phyloP scores from a whole-genome alignment of 192 early-diverging fungal genomes.

The Lunasporangiospora selenospora region DNA sequence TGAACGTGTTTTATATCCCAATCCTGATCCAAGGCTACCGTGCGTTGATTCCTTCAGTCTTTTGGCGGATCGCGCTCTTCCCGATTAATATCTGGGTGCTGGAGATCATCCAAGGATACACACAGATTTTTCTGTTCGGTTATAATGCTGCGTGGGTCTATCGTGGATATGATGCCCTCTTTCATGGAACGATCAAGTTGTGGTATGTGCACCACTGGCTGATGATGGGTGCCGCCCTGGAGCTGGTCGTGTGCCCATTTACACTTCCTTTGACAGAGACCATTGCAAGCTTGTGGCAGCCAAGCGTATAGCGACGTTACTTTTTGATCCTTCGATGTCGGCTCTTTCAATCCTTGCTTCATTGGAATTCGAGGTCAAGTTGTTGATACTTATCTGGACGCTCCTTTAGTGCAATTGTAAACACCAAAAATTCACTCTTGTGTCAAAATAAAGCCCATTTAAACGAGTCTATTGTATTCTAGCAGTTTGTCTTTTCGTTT shows the following conservation, averaged over 20 bases:
- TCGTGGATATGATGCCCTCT: conserved; percentile 44
- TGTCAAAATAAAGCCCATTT: no score
- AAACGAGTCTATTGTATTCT: no score
- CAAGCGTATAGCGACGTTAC: no score
- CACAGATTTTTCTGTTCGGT: conserved; percentile 37
- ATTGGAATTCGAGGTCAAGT: no score
- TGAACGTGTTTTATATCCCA: conserved; percentile 47
- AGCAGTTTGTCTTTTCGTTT: no score
- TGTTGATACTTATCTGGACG: no score
- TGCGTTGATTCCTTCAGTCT: conserved; percentile 23
- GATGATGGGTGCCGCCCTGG: conserved; percentile 34
- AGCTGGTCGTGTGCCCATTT: conserved; percentile 27
- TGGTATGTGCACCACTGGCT: conserved; percentile 42
- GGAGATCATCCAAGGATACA: conserved; percentile 46
- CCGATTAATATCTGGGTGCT: conserved; percentile 44
- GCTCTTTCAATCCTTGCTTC: no score
- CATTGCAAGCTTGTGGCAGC: conserved; percentile 15
- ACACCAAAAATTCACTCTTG: no score
- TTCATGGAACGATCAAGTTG: conserved; percentile 44
- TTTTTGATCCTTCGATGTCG: no score
- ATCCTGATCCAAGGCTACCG: conserved; percentile 41
- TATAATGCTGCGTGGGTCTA: conserved; percentile 48
- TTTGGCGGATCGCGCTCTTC: conserved; percentile 29
- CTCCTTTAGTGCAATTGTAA: no score
- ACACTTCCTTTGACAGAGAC: conserved; percentile 21